These are phyloP conservation scores for Phytopythium mirpurense DNA, from an alignment of 352 stramenopile genomes.

Conservation along the genomic window DNA sequence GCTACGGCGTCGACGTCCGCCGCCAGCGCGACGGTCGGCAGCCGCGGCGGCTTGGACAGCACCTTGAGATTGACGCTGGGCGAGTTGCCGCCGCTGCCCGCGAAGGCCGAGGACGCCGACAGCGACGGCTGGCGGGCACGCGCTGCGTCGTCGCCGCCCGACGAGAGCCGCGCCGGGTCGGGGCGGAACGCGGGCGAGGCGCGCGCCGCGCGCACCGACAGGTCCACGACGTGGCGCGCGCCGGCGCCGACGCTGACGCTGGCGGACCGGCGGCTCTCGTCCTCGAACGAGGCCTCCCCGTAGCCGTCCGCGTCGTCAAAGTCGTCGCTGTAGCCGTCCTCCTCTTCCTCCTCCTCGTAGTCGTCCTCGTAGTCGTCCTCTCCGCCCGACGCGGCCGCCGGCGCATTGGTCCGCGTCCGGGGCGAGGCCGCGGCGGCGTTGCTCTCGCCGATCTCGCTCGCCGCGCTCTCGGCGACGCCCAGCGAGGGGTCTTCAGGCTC, in stretches of 20 bases:
- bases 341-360: conserved; percentile 34
- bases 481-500: conserved; percentile 29
- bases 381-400: background rate
- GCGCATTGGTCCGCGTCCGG: background rate
- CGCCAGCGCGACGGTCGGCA: background rate
- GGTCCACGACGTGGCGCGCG: conserved; percentile 35
- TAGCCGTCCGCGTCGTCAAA: conserved; percentile 67
- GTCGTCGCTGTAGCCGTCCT: conserved; percentile 63
- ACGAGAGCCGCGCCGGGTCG: conserved; percentile 9
- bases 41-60: conserved; percentile 26
- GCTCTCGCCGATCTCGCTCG: conserved; percentile 55
- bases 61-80: conserved; percentile 40
- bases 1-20: too few relatives aligned
- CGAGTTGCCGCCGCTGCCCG: conserved; percentile 22
- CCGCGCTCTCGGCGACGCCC: conserved; percentile 31
- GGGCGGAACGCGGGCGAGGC: conserved; percentile 27
- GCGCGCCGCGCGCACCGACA: conserved; percentile 45
- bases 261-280: conserved; percentile 48
- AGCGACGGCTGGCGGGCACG: background rate
- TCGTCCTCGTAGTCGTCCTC: conserved; percentile 19
- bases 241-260: too few relatives aligned
- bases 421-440: too few relatives aligned
- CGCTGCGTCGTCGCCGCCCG: conserved; percentile 1
- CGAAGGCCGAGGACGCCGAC: conserved; percentile 5
- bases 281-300: conserved; percentile 63